Base-by-base conservation (phyloP, 2,329 filamentous ascomycete species). In the Chaetomiaceae sp. region DNA sequence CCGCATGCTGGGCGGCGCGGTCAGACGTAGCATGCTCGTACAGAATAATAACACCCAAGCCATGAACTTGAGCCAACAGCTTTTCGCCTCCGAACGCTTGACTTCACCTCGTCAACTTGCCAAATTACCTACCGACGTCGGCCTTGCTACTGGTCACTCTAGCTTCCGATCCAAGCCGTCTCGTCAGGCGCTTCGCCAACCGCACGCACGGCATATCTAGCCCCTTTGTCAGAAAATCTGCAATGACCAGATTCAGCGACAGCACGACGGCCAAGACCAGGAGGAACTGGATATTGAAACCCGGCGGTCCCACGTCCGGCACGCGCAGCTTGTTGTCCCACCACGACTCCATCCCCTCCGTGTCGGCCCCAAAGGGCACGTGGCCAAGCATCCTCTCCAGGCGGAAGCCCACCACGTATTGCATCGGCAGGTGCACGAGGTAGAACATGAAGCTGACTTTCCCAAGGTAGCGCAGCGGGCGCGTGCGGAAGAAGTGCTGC, bases 391-490 rank as follows among this genome's bases (percentile, higher is more conserved):
- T 27, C 36, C 20, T 17, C 2, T 7, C 36, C 6, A 38, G 14
- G 10, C 36, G 6, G 36, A 27, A 20, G 20, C 36, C 36, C 14
- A 38, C 14, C 14, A 38, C 27, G 36, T 38, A 38, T 14, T 38
- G 36, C 36, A 38, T 38, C 20, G 36, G 36, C 36, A 38, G 36
- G 36, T 38, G 36, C 2, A 27, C 7, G 14, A 38, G 36, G 6
- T 38, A 38, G 22, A 38, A 38, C 36, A 38, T 38, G 36, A 38
- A 38, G 36, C 36, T 38, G 18, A 38, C 36, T 3, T 22, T 12
- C 14, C 36, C 36, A 14, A 38, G 36, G 22, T 38, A 38, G 4
- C 24, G 20, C 14, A 38, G 22, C 12, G 36, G 36, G 10, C 36
- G 20, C 12, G 36, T 38, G 14, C 11, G 4, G 20, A 38, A 11